Base-by-base conservation (phyloP, 169 alveolate species). In the Cryptosporidium meleagridis region DNA sequence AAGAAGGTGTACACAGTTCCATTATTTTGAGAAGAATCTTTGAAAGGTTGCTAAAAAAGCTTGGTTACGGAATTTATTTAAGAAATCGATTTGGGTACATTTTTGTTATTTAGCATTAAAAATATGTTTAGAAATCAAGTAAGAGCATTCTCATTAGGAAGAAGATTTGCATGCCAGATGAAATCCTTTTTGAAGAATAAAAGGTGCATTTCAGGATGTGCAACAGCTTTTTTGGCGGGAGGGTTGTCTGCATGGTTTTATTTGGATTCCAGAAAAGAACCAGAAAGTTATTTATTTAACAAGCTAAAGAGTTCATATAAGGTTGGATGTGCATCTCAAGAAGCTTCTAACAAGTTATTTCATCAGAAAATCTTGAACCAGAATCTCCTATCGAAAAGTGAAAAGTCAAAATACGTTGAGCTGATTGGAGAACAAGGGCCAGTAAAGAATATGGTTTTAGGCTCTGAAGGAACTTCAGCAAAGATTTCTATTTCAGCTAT, bases 361-460 rank as follows among this genome's bases (percentile, higher is more conserved):
- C 29, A 33, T 3, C 26, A 65, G 5, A 33, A 29, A 3, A 9
- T 33, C 5, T 21, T 35, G 6, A 33, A 33, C 52, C 72, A 31
- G 2, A n/a, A 33, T 35, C 7, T 7, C 6, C 0, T 0, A n/a
- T 31, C 33, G 8, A 37, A 33, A 31, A 21, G 26, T 35, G 33
- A 65, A 65, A 65, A 37, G 23, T 0, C 12, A 0, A 65, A 37
- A 14, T n/a, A 58, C 6, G 86, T 75, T 6, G 68, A 41, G 18
- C 6, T 80, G 29, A 39, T 80, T 61, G 89, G 89, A 29, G 75
- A 39, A 3, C 89, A 80, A 33, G 89, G 89, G 6, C 89, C 89
- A 16, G 33, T 73, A 10, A 73, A 59, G n/a, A 59, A 21, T n/a
- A 16, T 53, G 21, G 31, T 21, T 59, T 35, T 80, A 14, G 67